phyloP scores from a whole-genome alignment of 768 basidiomycete genomes.

The Mrakia hoshinonis region DNA sequence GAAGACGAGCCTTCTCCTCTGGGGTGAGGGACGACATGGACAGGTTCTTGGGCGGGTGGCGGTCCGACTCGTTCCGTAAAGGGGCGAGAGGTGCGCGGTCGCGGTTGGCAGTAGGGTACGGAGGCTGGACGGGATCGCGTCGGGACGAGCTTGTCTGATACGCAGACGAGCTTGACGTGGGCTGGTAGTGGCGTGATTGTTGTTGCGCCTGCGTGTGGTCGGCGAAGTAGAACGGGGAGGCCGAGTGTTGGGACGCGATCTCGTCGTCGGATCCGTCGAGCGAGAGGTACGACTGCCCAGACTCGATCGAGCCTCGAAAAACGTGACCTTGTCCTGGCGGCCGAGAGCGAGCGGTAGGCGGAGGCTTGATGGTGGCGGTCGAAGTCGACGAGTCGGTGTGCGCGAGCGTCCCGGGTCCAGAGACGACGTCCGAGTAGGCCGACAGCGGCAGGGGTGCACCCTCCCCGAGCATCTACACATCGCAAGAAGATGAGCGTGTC shows the following conservation, averaged over 20 bases:
- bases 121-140: background rate
- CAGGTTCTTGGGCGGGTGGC: background rate
- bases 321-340: background rate
- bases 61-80: background rate
- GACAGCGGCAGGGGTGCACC: background rate
- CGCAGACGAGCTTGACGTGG: background rate
- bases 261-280: background rate
- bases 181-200: too few relatives aligned
- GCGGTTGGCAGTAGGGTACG: background rate
- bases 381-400: background rate
- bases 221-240: background rate
- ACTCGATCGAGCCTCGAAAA: background rate
- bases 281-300: background rate
- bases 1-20: background rate
- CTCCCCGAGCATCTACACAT: background rate
- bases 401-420: background rate
- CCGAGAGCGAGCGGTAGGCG: background rate
- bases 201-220: background rate
- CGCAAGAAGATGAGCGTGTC: too few relatives aligned
- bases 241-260: background rate
- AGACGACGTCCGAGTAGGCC: constrained; percentile 1
- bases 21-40: background rate
- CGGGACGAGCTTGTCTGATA: background rate
- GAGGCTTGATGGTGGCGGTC: background rate
- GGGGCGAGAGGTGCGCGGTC: background rate